These are phyloP conservation scores for Trichoderma simmonsii DNA, from an alignment of 2,329 filamentous ascomycete genomes.

Conservation along the genomic window DNA sequence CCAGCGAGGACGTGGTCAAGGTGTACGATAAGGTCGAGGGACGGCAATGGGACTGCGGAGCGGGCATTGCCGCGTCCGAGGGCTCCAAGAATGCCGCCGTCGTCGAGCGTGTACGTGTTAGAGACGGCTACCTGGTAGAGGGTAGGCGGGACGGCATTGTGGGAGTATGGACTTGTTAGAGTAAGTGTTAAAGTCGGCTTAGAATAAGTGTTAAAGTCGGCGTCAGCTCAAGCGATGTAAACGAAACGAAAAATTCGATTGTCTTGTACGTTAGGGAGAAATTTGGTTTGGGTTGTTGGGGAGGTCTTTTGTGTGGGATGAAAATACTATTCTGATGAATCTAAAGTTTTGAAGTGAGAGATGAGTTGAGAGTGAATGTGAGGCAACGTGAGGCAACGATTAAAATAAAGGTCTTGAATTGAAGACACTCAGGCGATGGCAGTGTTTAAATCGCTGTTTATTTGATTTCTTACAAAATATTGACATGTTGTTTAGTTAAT, in stretches of 20 bases:
- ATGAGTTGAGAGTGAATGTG: neutral
- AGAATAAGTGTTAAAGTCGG: neutral
- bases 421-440: neutral
- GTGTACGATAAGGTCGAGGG: slow-evolving; percentile 98
- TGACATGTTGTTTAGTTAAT: neutral
- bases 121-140: slow-evolving; percentile 91
- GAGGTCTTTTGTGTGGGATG: neutral
- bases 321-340: neutral
- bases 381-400: too few relatives aligned
- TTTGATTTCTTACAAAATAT: neutral
- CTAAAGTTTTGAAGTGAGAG: neutral
- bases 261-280: slow-evolving; percentile 6
- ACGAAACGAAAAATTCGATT: neutral
- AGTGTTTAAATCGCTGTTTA: neutral
- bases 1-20: slow-evolving; percentile 91
- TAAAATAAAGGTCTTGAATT: neutral
- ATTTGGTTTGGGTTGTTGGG: neutral
- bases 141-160: slow-evolving; percentile 84
- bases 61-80: slow-evolving; percentile 68
- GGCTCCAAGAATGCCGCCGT: slow-evolving; percentile 62
- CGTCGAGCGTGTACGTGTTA: slow-evolving; percentile 83
- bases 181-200: neutral
- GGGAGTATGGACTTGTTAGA: slow-evolving; percentile 79
- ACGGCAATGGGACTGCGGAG: slow-evolving; percentile 93
- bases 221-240: slow-evolving; percentile 14